Base-by-base conservation (phyloP, 2,329 filamentous ascomycete genomes). In the Fusarium devonianum region DNA sequence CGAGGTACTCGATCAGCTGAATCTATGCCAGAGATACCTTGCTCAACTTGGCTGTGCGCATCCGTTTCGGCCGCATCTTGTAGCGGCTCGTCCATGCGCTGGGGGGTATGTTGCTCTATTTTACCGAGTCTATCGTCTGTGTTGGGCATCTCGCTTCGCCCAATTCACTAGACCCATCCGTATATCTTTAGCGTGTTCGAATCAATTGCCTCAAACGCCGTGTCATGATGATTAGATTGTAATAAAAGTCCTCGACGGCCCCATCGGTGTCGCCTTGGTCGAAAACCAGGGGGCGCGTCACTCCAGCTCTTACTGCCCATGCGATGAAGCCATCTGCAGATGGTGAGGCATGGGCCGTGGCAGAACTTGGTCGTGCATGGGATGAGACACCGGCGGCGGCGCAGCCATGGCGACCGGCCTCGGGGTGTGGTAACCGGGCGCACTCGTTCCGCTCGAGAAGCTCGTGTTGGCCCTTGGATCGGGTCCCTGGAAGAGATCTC, bases 401-500 rank as follows among this genome's bases (percentile, higher is more conserved):
- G 63, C 63, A 34, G 50, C 58, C 63, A 65, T 65, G 4, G 60
- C 18, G 12, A 38, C 44, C 17, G 56, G 58, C 26, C 63, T 54
- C n/a, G 63, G 60, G 19, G 63, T 65, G 22, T 63, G 63, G 30
- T 63, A 64, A 16, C 62, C 62, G 21, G 53, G 58, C 22, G 42
- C 58, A 52, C 71, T 74, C 7, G 69, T 59, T 28, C 69, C 64
- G 56, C 73, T 77, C 7, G 75, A 77, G 60, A 78, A 77, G 63
- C 73, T 78, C n/a, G 73, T 72, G 47, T 64, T 65, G 9, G 62
- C 56, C 35, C 65, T 61, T 4, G 60, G 44, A 22, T 74, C 70
- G 22, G 54, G 53, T 7, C 29, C 49, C 22, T 64, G 64, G 37
- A 75, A 75, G n/a, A 83, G 69, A 22, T 77, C 72, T n/a, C 73